Evolutionary conservation across 2,329 filamentous ascomycete species (phyloP), one percentile per base, ranked within the genome.

Genomic region (Beauveria australis): DNA sequence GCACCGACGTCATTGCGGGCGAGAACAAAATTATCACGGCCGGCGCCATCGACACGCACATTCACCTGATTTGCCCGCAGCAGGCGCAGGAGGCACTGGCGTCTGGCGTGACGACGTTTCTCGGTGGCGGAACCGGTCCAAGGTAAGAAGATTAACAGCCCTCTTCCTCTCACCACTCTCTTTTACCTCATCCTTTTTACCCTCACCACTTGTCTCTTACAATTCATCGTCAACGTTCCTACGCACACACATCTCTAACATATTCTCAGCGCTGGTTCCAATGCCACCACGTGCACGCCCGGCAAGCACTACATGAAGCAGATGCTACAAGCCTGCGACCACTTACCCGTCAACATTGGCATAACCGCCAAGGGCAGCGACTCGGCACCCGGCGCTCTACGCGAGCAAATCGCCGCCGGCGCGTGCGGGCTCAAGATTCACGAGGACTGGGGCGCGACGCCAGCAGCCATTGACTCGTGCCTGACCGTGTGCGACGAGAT

Each of bases 331-430:
- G 92, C 92, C 8, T 87, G 85, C 68, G 93, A 97, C 71, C 72
- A 75, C 4, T 76, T 97, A 16, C 93, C 93, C 0, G 74, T 97
- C 64, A 97, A 97, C 72, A 78, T 93, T 60, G 93, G 92, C 43
- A 89, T 97, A 69, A 97, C 92, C 0, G 91, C 89, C 47, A 97
- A 97, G 77, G 93, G 93, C 63, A 97, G 96, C 70, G 93, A 97
- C 73, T 86, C 87, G 66, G 83, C 51, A 83, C 12, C 81, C 84
- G 0, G 74, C 2, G 89, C 88, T 10, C 81, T 97, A 2, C 83
- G 86, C 53, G 90, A 97, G 66, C 91, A 96, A 74, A 81, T 90
- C 61, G 76, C 83, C 60, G 93, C 93, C 0, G 93, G 93, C 10
- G 92, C 89, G 1, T 93, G 91, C 67, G 93, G 93, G 8, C 81